Conservation (phyloP, 768 basidiomycete species). For the Tulasnella sp. region DNA sequence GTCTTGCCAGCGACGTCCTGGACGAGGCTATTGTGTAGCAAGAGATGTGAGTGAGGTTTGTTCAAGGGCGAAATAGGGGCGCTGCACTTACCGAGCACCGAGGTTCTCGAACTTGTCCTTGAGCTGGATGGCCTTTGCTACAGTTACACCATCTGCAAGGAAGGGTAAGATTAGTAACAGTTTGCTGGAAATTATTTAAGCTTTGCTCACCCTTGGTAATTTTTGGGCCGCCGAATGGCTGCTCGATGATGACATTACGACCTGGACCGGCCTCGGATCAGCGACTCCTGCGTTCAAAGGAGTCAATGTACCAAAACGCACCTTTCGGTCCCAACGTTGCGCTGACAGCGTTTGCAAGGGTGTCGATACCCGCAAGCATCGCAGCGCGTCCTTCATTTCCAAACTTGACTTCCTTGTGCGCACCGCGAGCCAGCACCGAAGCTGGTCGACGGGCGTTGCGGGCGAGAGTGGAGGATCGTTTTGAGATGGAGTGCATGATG, state of each 20-base stretch:
- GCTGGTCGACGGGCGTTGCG: slow-evolving; percentile 29
- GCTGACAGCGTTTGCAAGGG: slow-evolving; percentile 93
- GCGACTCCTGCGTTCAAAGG: not conserved
- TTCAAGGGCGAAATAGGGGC: not conserved
- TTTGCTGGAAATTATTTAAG: not conserved
- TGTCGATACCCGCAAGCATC: slow-evolving; percentile 93
- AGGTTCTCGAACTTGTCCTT: slow-evolving; percentile 99
- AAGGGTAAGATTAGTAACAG: not conserved
- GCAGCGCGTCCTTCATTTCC: slow-evolving; percentile 90
- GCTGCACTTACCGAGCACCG: slow-evolving; percentile 74
- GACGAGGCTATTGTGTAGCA: slow-evolving; percentile 57
- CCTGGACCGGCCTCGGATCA: slow-evolving; percentile 45
- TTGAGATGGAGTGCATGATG: slow-evolving; percentile 69
- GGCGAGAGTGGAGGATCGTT: slow-evolving; percentile 44
- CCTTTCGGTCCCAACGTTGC: slow-evolving; percentile 97
- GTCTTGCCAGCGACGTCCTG: slow-evolving; percentile 97
- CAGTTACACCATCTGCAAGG: slow-evolving; percentile 87
- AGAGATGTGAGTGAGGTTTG: not conserved
- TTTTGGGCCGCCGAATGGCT: slow-evolving; percentile 83
- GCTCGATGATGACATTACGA: slow-evolving; percentile 98
- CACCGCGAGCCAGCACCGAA: slow-evolving; percentile 54
- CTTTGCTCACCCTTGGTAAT: slow-evolving; percentile 81
- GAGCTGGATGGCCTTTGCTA: slow-evolving; percentile 89
- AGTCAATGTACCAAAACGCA: slow-evolving; percentile 33
- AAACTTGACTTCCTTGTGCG: slow-evolving; percentile 96